Conservation (phyloP, 164 flowering plant species). For the Euptelea pleiosperma region DNA sequence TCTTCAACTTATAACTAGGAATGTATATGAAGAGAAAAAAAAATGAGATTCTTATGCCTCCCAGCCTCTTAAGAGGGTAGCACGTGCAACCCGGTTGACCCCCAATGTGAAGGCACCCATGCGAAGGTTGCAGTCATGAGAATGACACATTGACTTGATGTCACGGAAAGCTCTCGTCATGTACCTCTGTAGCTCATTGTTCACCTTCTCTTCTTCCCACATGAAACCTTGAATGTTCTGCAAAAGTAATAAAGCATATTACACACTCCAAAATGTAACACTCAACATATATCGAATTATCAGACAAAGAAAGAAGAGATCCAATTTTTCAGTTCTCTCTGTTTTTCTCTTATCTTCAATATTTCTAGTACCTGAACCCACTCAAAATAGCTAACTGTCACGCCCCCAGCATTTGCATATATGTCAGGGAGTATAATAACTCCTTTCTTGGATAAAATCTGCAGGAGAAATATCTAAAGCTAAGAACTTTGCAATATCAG, state of each 20-base stretch:
- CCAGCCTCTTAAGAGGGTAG: constrained; percentile 82
- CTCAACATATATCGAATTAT: not conserved
- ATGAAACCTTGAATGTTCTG: constrained; percentile 96
- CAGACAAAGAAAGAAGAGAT: not conserved
- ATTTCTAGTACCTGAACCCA: constrained; percentile 65
- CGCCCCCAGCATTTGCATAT: constrained; percentile 84
- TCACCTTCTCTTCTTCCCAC: constrained; percentile 96
- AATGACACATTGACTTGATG: constrained; percentile 69
- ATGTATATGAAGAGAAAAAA: not conserved
- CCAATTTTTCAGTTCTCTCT: not conserved
- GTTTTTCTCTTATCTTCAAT: too few species aligned
- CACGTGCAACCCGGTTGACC: constrained; percentile 83
- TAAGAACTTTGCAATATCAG: not conserved
- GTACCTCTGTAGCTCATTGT: constrained; percentile 61
- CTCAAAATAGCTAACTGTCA: constrained; percentile 41
- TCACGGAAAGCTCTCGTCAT: constrained; percentile 67
- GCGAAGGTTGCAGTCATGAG: constrained; percentile 75
- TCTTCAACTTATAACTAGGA: not conserved
- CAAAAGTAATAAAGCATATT: constrained; percentile 13
- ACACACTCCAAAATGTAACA: not conserved
- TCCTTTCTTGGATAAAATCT: constrained; percentile 64
- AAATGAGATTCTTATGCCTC: constrained; percentile 47
- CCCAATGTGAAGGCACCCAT: constrained; percentile 96
- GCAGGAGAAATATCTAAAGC: not conserved
- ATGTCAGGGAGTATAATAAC: constrained; percentile 68